Base-by-base conservation (phyloP, 2,329 filamentous ascomycete genomes). In the Cercospora brassicicola region DNA sequence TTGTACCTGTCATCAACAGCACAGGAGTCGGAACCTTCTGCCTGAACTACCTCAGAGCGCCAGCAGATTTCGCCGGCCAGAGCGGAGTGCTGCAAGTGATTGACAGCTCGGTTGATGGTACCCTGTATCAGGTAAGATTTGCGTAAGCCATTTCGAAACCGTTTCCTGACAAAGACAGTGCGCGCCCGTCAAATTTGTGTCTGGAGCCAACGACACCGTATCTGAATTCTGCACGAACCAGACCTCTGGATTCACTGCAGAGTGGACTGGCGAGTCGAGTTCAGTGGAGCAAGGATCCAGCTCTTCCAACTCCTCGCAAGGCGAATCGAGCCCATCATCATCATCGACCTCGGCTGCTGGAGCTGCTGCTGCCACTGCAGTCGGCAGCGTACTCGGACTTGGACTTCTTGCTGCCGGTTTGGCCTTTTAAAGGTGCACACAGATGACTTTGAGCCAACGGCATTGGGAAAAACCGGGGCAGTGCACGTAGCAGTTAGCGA, bases 81-180 rank as follows among this genome's bases (percentile, higher is more conserved):
- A 53, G 59, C 26, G 76, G 75, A 30, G 64, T 78, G 13, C 61
- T 78, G n/a, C 76, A 78, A 64, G 74, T 78, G 28, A 70, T 75
- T 28, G 75, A 76, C 56, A 67, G 69, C 36, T 72, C 71, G 3
- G 67, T 67, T 2, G 76, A 78, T 59, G 76, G 76, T 13, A 68
- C 64, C 20, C 67, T 78, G n/a, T 78, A 77, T 60, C 76, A 77
- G 73, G 76, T 76, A 70, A 55, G 72, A 31, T 31, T 33, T 33
- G 55, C 31, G 13, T 13, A 31, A 18, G 28, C 28, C 13, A n/a
- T 36, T 36, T 31, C 13, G n/a, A 6, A 18, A 2, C 9, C 9
- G 15, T 28, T 36, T 31, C 10, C 28, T 59, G 18, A 59, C 15
- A 11, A 10, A 15, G 31, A 20, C 51, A 77, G 75, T 78, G 76